Evolutionary conservation across 129 eudicot genomes (phyloP).

Genomic region (Apium graveolens): DNA sequence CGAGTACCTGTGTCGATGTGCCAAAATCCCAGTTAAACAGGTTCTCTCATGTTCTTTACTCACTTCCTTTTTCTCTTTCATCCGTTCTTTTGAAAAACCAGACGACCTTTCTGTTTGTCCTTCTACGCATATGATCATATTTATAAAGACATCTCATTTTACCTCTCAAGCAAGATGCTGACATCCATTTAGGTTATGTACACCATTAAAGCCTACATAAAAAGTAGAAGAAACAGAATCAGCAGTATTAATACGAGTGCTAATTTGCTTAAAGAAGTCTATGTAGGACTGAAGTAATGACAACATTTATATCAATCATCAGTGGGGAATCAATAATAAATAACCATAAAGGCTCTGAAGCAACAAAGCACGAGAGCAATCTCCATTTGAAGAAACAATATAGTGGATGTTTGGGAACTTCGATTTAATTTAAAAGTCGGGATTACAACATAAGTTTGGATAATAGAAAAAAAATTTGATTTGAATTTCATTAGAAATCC

Average conservation of each 20-base stretch:
- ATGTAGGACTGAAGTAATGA: background rate
- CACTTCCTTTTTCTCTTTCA: background rate
- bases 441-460: too few species aligned
- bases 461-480: too few species aligned
- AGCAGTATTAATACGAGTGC: background rate
- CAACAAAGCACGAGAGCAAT: background rate
- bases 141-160: background rate
- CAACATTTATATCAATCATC: background rate
- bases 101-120: background rate
- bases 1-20: background rate
- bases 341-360: background rate
- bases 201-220: background rate
- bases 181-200: background rate
- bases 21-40: background rate
- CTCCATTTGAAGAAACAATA: too few species aligned
- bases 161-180: background rate
- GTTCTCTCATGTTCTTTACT: background rate
- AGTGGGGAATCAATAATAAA: background rate
- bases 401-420: too few species aligned
- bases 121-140: background rate
- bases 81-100: background rate
- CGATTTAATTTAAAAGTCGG: too few species aligned
- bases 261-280: background rate
- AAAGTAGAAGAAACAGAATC: background rate
- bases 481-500: too few species aligned